These are phyloP conservation scores for Flueggea neowawraea DNA, from an alignment of 441 rosid species.

Conservation along the genomic window DNA sequence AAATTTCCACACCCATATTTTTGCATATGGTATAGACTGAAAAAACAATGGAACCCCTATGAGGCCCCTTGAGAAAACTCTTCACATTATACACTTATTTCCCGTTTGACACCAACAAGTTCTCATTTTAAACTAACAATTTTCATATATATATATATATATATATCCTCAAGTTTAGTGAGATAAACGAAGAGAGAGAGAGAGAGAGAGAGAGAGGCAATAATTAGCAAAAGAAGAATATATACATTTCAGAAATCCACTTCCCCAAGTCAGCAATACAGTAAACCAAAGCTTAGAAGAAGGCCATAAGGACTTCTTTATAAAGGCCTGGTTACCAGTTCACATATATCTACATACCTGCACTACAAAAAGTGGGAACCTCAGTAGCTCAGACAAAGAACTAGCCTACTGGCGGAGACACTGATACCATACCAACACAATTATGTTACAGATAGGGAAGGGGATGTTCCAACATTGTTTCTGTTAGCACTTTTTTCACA, in stretches of 20 bases:
- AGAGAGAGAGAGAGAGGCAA: no score
- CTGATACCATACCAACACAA: constrained; percentile 6
- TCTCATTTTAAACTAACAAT: no score
- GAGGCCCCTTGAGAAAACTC: no score
- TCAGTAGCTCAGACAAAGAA: constrained; percentile 31
- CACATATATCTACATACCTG: constrained; percentile 41
- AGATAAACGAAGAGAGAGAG: background rate
- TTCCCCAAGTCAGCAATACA: constrained; percentile 40
- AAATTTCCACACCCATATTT: no score
- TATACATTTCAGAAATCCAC: constrained; percentile 31
- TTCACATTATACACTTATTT: no score
- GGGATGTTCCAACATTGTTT: background rate
- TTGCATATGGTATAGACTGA: no score
- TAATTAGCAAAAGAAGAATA: constrained; percentile 20
- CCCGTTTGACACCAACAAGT: no score
- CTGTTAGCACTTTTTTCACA: no score
- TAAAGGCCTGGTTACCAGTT: constrained; percentile 18
- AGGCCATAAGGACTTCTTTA: constrained; percentile 10
- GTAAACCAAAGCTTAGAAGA: constrained; percentile 23
- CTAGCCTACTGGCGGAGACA: constrained; percentile 11
- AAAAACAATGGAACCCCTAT: no score
- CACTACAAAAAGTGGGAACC: constrained; percentile 29
- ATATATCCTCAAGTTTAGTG: no score
- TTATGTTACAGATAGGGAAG: constrained; percentile 33
- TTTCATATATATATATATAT: no score